phyloP scores from a whole-genome alignment of 1,284 basidiomycete genomes.

The Leucoagaricus sp. region DNA sequence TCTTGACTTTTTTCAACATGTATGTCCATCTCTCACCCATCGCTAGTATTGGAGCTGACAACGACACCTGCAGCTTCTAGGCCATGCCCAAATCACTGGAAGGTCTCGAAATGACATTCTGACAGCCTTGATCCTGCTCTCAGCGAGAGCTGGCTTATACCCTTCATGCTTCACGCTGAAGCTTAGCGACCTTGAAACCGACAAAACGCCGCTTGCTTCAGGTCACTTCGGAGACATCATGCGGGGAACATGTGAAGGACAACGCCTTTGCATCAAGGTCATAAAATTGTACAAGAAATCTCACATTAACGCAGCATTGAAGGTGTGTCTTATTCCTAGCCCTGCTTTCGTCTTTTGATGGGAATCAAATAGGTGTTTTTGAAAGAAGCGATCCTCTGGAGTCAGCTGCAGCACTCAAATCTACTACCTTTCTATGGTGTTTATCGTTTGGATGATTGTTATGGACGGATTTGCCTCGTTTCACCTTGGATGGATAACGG shows the following conservation, averaged over 20 bases:
- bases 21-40: background rate
- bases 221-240: conserved; percentile 24
- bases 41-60: no score
- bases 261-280: conserved; percentile 23
- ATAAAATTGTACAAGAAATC: conserved; percentile 20
- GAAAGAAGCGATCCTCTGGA: conserved; percentile 17
- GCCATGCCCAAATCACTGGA: background rate
- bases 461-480: conserved; percentile 18
- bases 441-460: conserved; percentile 12
- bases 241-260: conserved; percentile 18
- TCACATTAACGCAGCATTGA: conserved; percentile 14
- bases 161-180: background rate
- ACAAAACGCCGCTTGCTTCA: conserved; percentile 9
- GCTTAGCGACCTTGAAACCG: background rate
- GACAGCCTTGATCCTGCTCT: conserved; percentile 6
- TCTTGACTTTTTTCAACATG: background rate
- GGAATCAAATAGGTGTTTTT: conserved; percentile 11
- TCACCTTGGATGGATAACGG: conserved; percentile 27
- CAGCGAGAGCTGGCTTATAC: conserved; percentile 1
- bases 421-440: conserved; percentile 27
- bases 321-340: conserved; percentile 15
- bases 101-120: background rate
- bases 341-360: background rate
- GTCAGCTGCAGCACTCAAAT: conserved; percentile 22
- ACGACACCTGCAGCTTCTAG: background rate